Conservation (phyloP, 2,329 filamentous ascomycete genomes). For the Xylaria sp. region DNA sequence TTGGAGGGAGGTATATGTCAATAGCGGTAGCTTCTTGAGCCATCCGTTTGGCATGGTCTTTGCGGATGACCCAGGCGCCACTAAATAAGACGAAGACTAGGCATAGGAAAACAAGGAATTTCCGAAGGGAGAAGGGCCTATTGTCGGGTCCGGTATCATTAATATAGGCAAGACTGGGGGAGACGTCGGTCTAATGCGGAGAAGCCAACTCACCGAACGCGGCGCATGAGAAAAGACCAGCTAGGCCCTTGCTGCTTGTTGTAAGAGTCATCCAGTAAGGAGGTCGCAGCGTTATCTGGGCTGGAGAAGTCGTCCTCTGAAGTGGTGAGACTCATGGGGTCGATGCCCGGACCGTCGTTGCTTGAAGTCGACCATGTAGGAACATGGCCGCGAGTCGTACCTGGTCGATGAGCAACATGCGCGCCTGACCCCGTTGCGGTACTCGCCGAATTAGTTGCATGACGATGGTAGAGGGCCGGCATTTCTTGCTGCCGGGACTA, state of each 20-base stretch:
- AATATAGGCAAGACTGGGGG: slow-evolving; percentile 30
- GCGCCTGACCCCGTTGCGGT: slow-evolving; percentile 7
- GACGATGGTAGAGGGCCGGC: slow-evolving; percentile 25
- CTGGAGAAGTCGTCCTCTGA: slow-evolving; percentile 14
- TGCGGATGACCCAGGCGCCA: slow-evolving; percentile 32
- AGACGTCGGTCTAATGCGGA: not conserved
- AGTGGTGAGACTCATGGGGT: slow-evolving; percentile 19
- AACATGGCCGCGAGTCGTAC: slow-evolving; percentile 13
- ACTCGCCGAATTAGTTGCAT: slow-evolving; percentile 14
- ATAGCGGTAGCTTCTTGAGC: slow-evolving; percentile 18
- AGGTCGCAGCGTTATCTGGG: slow-evolving; percentile 21
- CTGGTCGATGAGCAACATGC: slow-evolving; percentile 11
- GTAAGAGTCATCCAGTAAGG: slow-evolving; percentile 24
- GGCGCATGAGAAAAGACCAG: slow-evolving; percentile 31
- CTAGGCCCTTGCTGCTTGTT: slow-evolving; percentile 19
- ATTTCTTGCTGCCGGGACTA: not conserved
- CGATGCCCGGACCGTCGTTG: slow-evolving; percentile 25
- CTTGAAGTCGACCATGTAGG: slow-evolving; percentile 30
- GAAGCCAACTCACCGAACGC: slow-evolving; percentile 35
- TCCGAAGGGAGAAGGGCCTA: slow-evolving; percentile 36
- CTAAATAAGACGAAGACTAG: slow-evolving; percentile 31
- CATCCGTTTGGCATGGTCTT: slow-evolving; percentile 26
- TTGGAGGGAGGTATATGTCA: slow-evolving; percentile 36
- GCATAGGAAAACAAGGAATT: slow-evolving; percentile 29
- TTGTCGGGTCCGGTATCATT: slow-evolving; percentile 31